Percentiles rank a stretch among this genome's conserved stretches.
phyloP scores from a whole-genome alignment of 2,329 filamentous ascomycete genomes.

The Hypoxylon sp. region DNA sequence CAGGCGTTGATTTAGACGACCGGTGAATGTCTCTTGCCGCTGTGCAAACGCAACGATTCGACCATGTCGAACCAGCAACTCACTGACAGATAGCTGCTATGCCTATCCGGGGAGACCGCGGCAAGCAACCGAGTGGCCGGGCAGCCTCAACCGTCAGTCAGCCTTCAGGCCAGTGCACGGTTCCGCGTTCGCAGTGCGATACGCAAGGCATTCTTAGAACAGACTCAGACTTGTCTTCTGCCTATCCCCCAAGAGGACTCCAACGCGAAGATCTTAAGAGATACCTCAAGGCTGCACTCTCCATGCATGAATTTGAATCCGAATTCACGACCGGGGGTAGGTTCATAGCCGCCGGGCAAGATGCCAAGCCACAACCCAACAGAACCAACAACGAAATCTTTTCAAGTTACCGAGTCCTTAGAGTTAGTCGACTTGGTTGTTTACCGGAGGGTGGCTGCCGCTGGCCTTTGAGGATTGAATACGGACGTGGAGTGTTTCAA shows the following conservation, averaged over 20 bases:
- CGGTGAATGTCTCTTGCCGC: neutral
- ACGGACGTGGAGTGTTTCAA: slow-evolving; percentile 3
- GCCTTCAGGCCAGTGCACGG: neutral
- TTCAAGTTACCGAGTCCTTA: neutral
- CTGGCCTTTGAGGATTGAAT: slow-evolving; percentile 2
- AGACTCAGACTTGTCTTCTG: neutral
- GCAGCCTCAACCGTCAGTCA: neutral
- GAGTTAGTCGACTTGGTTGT: neutral
- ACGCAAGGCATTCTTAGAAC: slow-evolving; percentile 18
- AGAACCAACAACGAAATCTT: slow-evolving; percentile 5
- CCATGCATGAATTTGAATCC: neutral
- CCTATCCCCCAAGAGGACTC: slow-evolving; percentile 5
- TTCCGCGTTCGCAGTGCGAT: neutral
- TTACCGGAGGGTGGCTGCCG: neutral
- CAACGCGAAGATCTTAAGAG: neutral
- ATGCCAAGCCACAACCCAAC: slow-evolving; percentile 23
- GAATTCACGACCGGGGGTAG: slow-evolving; percentile 1
- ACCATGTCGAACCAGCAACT: slow-evolving; percentile 6
- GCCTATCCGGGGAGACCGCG: neutral
- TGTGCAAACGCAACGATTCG: slow-evolving; percentile 23
- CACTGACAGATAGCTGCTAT: neutral
- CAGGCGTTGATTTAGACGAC: neutral
- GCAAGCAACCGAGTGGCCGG: slow-evolving; percentile 2
- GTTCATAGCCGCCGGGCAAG: slow-evolving; percentile 17
- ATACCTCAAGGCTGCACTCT: slow-evolving; percentile 4